Conservation (phyloP, 805 yeast species). For the Candida ulmi region DNA sequence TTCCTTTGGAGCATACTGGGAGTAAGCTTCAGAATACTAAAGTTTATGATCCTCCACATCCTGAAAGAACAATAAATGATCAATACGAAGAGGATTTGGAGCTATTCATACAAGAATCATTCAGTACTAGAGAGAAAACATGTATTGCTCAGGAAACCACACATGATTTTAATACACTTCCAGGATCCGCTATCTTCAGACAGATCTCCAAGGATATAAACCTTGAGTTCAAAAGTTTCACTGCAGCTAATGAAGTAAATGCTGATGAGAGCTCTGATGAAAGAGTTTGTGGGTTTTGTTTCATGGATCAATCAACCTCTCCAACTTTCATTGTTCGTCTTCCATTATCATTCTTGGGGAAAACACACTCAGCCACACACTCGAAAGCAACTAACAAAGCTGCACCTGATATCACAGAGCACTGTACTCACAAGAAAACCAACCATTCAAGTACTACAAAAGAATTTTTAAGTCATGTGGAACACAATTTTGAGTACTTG, state of each 20-base stretch:
- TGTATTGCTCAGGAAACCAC: background rate
- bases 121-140: background rate
- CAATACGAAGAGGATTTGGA: background rate
- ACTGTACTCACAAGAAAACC: no score
- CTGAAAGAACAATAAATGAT: background rate
- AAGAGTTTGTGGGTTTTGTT: no score
- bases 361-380: no score
- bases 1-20: conserved; percentile 1
- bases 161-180: background rate
- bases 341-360: background rate
- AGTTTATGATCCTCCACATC: conserved; percentile 1
- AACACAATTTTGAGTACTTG: no score
- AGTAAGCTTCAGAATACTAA: background rate
- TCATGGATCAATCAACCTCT: no score
- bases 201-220: background rate
- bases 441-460: no score
- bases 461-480: no score
- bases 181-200: background rate
- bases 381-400: no score
- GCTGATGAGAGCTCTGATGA: no score
- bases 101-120: background rate
- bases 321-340: background rate
- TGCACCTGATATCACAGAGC: background rate
- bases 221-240: background rate
- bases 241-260: no score